phyloP scores from a whole-genome alignment of 805 yeast genomes.

The Barnettozyma californica region DNA sequence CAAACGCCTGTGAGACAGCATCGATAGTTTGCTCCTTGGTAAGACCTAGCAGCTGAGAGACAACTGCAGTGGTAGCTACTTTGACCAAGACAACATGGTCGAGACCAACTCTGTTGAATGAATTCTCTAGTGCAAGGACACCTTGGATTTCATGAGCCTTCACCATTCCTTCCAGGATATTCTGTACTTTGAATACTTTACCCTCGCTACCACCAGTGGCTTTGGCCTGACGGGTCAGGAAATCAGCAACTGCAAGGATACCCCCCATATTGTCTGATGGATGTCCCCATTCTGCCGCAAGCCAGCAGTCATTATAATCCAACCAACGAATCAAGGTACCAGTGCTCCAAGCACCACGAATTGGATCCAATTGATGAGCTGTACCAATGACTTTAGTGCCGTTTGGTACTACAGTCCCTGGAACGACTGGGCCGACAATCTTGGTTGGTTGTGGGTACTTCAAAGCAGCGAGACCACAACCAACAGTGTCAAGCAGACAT shows the following conservation, averaged over 20 bases:
- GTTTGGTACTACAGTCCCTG: constrained; percentile 49
- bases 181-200: constrained; percentile 39
- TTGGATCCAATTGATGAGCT: constrained; percentile 43
- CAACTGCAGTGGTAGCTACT: constrained; percentile 57
- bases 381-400: constrained; percentile 56
- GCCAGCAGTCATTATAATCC: constrained; percentile 61
- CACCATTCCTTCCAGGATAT: constrained; percentile 51
- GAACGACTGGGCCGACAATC: constrained; percentile 51
- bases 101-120: constrained; percentile 53
- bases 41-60: constrained; percentile 48
- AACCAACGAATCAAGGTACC: constrained; percentile 57
- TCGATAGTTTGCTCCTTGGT: constrained; percentile 45
- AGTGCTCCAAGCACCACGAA: constrained; percentile 52
- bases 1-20: constrained; percentile 56
- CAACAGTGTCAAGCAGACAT: constrained; percentile 52
- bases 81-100: constrained; percentile 57
- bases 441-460: constrained; percentile 44
- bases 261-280: constrained; percentile 60
- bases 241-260: constrained; percentile 53
- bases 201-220: constrained; percentile 36
- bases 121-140: constrained; percentile 51
- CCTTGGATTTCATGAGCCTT: constrained; percentile 65
- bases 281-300: constrained; percentile 70
- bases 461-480: constrained; percentile 56
- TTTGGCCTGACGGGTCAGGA: constrained; percentile 41